These are phyloP conservation scores for Thelonectria olida DNA, from an alignment of 2,329 filamentous ascomycete genomes.

Conservation along the genomic window DNA sequence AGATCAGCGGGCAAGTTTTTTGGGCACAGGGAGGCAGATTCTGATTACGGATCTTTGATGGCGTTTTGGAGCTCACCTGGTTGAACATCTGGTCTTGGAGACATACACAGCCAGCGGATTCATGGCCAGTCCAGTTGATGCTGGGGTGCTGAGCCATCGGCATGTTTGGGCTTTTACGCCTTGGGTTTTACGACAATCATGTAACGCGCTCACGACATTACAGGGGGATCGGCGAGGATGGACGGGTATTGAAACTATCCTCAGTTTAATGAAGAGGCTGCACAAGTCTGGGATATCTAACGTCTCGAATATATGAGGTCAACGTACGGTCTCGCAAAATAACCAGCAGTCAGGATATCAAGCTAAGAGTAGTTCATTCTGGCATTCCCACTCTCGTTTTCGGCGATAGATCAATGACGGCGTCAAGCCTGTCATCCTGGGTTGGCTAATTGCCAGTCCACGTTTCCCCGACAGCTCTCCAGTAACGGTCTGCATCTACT, in stretches of 20 bases:
- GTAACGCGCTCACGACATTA: constrained; percentile 19
- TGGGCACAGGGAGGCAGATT: constrained; percentile 1
- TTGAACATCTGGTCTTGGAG: constrained; percentile 6
- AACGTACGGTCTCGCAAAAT: neutral
- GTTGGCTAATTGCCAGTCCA: constrained; percentile 51
- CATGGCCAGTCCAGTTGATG: constrained; percentile 1
- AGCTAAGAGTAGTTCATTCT: neutral
- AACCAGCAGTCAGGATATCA: neutral
- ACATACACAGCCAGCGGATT: constrained; percentile 1
- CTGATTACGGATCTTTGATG: constrained; percentile 15
- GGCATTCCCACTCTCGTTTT: neutral
- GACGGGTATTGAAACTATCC: neutral
- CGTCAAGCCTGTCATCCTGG: too few relatives aligned
- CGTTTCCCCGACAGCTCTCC: constrained; percentile 55
- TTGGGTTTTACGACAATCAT: constrained; percentile 19
- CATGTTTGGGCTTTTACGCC: constrained; percentile 4
- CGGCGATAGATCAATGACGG: neutral
- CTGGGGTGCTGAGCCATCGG: constrained; percentile 5
- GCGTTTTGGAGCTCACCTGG: constrained; percentile 21
- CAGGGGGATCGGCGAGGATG: constrained; percentile 1
- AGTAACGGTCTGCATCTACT: constrained; percentile 58
- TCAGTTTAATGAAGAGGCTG: neutral
- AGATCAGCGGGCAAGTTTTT: constrained; percentile 3
- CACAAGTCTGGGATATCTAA: too few relatives aligned
- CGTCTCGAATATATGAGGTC: neutral